Evolutionary conservation across 495 filamentous ascomycete genomes (phyloP).

Genomic region (Penicillium diatomitis): DNA sequence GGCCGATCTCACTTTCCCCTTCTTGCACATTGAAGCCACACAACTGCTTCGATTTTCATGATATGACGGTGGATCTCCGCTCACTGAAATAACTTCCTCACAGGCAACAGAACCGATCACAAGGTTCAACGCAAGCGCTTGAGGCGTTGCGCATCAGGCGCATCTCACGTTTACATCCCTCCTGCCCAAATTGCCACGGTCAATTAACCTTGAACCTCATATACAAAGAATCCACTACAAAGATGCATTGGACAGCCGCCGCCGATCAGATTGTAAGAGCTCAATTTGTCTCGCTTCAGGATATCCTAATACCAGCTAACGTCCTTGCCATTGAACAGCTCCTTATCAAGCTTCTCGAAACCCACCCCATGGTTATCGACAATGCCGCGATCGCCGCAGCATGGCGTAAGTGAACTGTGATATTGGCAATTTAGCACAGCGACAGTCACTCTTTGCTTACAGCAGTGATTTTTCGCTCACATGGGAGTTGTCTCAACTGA

Average conservation of each 20-base stretch:
- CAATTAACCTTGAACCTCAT: neutral
- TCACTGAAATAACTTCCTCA: too few relatives aligned
- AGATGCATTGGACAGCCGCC: conserved; percentile 4
- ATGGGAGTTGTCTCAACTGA: neutral
- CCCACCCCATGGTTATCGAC: conserved; percentile 32
- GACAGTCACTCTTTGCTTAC: neutral
- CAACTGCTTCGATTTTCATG: too few relatives aligned
- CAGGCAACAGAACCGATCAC: too few relatives aligned
- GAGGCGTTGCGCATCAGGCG: too few relatives aligned
- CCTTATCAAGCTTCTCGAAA: conserved; percentile 39
- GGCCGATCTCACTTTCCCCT: too few relatives aligned
- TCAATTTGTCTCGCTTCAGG: neutral
- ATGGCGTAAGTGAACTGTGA: conserved; percentile 32
- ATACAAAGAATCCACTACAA: neutral
- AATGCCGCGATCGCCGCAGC: conserved; percentile 27
- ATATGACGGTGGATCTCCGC: too few relatives aligned
- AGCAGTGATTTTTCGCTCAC: neutral
- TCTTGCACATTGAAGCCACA: too few relatives aligned
- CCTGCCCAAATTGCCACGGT: neutral
- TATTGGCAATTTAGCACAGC: neutral
- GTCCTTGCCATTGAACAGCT: conserved; percentile 18
- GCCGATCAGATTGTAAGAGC: conserved; percentile 10
- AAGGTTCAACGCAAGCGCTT: too few relatives aligned
- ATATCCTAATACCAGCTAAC: neutral
- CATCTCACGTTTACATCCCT: neutral